phyloP scores from a whole-genome alignment of 345 rosid genomes.

The Populus euphratica region DNA sequence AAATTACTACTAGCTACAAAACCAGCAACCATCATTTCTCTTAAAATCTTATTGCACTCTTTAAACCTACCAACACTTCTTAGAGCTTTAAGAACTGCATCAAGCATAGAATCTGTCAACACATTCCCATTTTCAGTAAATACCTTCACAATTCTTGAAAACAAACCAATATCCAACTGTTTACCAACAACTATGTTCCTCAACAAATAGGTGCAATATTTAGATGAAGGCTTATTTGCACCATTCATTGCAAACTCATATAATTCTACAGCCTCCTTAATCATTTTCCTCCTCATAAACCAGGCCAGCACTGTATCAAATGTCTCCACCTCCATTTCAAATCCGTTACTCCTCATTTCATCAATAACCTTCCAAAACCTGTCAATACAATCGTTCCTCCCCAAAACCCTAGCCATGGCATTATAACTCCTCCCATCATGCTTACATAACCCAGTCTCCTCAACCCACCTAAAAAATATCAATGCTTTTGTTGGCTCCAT shows the following conservation, averaged over 20 bases:
- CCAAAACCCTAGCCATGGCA: constrained; percentile 67
- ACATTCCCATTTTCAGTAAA: constrained; percentile 48
- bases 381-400: constrained; percentile 71
- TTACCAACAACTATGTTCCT: constrained; percentile 60
- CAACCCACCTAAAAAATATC: constrained; percentile 75
- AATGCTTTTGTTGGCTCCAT: constrained; percentile 68
- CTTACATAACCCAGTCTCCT: constrained; percentile 56
- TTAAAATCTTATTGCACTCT: constrained; percentile 57
- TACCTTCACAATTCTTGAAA: constrained; percentile 56
- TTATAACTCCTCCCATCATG: constrained; percentile 64
- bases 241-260: constrained; percentile 72
- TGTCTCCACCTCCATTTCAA: constrained; percentile 66
- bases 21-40: constrained; percentile 59
- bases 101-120: constrained; percentile 58
- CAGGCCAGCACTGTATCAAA: constrained; percentile 45
- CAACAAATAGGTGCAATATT: constrained; percentile 53
- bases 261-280: constrained; percentile 67
- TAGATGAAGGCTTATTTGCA: constrained; percentile 49
- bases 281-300: constrained; percentile 62
- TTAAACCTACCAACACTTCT: constrained; percentile 53
- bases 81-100: constrained; percentile 65
- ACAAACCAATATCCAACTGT: constrained; percentile 56
- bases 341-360: constrained; percentile 61
- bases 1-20: constrained; percentile 39
- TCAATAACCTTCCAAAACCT: constrained; percentile 69